These are phyloP conservation scores for Gymnopilus junonius DNA, from an alignment of 768 basidiomycete genomes.

Conservation along the genomic window DNA sequence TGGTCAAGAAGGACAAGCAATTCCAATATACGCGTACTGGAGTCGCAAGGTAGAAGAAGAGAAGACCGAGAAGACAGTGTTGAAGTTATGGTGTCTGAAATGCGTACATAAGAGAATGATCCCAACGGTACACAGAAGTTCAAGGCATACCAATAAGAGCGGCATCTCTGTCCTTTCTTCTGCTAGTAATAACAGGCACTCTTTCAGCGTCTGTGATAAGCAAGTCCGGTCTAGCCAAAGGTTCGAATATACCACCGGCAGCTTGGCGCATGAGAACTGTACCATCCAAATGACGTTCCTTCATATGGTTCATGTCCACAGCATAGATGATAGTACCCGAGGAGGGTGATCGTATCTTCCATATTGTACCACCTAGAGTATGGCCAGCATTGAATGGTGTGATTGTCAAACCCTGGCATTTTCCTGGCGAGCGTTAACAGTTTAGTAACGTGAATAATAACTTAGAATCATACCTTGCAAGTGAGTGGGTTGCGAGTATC, in stretches of 20 bases:
- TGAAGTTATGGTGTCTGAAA: slow-evolving; percentile 82
- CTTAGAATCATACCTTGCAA: slow-evolving; percentile 67
- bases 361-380: slow-evolving; percentile 94
- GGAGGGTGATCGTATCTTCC: slow-evolving; percentile 98
- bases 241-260: slow-evolving; percentile 83
- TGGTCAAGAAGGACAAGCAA: slow-evolving; percentile 95
- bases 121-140: not conserved
- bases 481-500: slow-evolving; percentile 96
- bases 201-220: slow-evolving; percentile 93
- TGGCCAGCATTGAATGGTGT: slow-evolving; percentile 96
- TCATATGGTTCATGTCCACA: slow-evolving; percentile 94
- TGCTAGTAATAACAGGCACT: slow-evolving; percentile 79
- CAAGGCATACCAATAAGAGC: slow-evolving; percentile 75
- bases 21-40: slow-evolving; percentile 93
- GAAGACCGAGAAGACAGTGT: slow-evolving; percentile 83
- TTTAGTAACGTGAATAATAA: not conserved
- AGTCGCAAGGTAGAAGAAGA: slow-evolving; percentile 89
- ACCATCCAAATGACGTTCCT: slow-evolving; percentile 93
- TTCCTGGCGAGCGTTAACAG: slow-evolving; percentile 50
- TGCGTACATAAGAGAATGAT: slow-evolving; percentile 10
- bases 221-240: slow-evolving; percentile 86
- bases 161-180: slow-evolving; percentile 88
- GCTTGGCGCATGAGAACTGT: slow-evolving; percentile 82
- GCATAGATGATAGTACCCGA: slow-evolving; percentile 96
- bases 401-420: slow-evolving; percentile 91